Evolutionary conservation across 2,329 filamentous ascomycete genomes (phyloP), one percentile per base, ranked within the genome.

Genomic region (Beauveria pseudobassiana): DNA sequence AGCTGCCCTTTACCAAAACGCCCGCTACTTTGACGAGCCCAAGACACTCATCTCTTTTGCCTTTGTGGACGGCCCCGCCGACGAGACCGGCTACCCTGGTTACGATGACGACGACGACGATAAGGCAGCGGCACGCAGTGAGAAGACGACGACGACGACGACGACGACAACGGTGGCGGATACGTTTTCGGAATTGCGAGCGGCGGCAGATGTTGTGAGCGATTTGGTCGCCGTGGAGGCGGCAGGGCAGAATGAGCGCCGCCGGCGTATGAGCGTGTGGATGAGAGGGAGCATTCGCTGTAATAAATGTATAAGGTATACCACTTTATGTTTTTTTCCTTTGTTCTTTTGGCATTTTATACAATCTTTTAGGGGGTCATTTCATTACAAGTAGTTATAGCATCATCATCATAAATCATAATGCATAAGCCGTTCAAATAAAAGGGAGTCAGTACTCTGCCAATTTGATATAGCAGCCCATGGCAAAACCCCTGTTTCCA

Each of bases 161-260:
- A 48, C 48, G 9, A 20, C 12, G 14, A 7, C 16, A 12, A 72
- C 72, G 5, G 73, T 77, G 68, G 72, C 75, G 59, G 70, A 75
- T 61, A 76, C 77, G 63, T 72, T 78, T 62, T 69, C 71, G 3
- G 68, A 73, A 62, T 74, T 78, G 66, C 72, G 76, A 12, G 70
- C 68, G 43, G 76, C 72, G 1, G 75, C 74, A 3, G 70, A 70
- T 3, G 67, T 76, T 3, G 74, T 78, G 8, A 71, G 72, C 34
- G 71, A 76, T 56, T 70, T 78, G 66, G 71, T 78, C 42, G 73
- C 72, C 4, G 75, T 75, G 59, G 74, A 74, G 52, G 72, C 67
- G 43, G 53, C 61, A 9, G 28, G 26, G 43, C 60, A 61, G 5
- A 65, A 67, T 8, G 66, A 65, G 63, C 57, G 18, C 65, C 64